Base-by-base conservation (phyloP, 768 basidiomycete genomes). In the Pleurotus tuber-regium region DNA sequence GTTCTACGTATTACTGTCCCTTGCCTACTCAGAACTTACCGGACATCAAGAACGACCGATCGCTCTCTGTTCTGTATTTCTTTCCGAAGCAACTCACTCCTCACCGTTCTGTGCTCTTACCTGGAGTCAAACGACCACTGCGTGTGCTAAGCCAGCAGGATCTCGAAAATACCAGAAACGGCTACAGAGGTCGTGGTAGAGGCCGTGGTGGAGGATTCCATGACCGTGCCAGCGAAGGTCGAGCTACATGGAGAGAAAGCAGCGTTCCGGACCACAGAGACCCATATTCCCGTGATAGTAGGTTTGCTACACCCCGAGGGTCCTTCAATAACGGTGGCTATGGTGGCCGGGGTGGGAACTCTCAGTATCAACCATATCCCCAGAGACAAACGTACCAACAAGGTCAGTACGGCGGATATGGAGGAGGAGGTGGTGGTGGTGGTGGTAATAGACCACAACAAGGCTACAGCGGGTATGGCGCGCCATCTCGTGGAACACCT, bases 71-170 rank as follows among this genome's bases (percentile, higher is more conserved):
- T 2, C 68, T 85, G 26, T 98, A 93, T 67, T 85, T 82, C 66
- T 97, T 94, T 79, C 95, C 97, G 0, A 80, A 83, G 61, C 96
- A 98, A 62, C 66, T 86, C 10, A 79, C 79, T 2, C 91, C 93
- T 1, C 97, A 99, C 65, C 84, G 81, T 41, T 96, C 93, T 12
- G 72, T 87, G 36, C 70, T 98, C 23, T 74, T 99, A 1, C 86
- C 86, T 6, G 91, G 90, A 1, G 82, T 80, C 24, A 80, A 70
- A 57, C 78, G 76, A 51, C 75, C 81, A 1, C 69, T 76, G 8
- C 79, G 83, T 8, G 67, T 84, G 1, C 75, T 99, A 31, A 81
- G 78, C 9, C 65, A 83, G 2, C 70, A 73, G 24, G 97, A 99
- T 63, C 70, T 88, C 47, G 92, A 93, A 57, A 69, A 71, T 21